These are phyloP conservation scores for Fusarium liriodendri DNA, from an alignment of 2,329 filamentous ascomycete genomes.

Conservation along the genomic window DNA sequence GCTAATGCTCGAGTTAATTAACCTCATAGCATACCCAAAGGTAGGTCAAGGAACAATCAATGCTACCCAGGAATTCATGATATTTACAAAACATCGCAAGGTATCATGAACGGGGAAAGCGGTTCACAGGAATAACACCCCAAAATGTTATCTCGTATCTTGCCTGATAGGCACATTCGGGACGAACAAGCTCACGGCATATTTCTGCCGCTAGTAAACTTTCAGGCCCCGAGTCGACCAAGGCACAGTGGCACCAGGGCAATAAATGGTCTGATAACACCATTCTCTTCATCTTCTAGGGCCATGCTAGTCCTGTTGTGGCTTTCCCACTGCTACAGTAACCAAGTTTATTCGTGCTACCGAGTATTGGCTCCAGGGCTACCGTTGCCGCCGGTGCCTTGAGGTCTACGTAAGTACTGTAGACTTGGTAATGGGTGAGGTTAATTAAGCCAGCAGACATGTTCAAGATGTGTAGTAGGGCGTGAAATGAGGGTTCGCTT, in stretches of 20 bases:
- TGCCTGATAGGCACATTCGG: not conserved
- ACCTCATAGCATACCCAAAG: no score
- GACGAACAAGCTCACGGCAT: not conserved
- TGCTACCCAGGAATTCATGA: not conserved
- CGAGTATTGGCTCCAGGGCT: not conserved
- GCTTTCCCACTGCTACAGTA: not conserved
- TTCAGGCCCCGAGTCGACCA: not conserved
- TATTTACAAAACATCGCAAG: not conserved
- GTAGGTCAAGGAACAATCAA: no score
- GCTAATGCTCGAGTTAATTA: not conserved
- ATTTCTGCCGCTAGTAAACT: not conserved
- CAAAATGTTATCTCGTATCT: not conserved
- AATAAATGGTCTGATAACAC: not conserved
- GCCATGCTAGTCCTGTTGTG: not conserved
- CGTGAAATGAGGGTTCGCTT: not conserved
- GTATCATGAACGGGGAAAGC: not conserved
- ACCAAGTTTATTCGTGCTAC: not conserved
- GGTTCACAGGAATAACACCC: not conserved
- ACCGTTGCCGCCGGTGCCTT: not conserved
- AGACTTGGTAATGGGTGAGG: not conserved
- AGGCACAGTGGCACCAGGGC: not conserved
- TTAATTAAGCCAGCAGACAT: not conserved
- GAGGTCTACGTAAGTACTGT: not conserved
- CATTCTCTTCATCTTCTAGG: slow-evolving; percentile 1
- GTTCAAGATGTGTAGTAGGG: not conserved